These are phyloP conservation scores for Saitozyma sp. DNA, from an alignment of 768 basidiomycete species.

Conservation along the genomic window DNA sequence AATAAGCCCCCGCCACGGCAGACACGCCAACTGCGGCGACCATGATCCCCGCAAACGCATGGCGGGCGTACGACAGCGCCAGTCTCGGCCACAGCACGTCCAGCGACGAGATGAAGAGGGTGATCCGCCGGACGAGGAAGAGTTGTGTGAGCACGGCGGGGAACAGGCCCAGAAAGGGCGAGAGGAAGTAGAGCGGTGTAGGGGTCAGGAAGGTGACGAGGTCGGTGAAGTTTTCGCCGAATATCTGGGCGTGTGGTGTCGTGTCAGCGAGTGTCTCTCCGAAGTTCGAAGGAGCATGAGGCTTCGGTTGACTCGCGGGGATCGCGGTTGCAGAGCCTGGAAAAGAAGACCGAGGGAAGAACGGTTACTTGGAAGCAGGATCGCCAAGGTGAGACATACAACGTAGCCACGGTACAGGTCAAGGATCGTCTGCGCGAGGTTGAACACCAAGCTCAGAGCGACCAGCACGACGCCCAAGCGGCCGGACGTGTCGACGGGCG, in stretches of 20 bases:
- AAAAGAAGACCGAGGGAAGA: too few species aligned
- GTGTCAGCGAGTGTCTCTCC: not conserved
- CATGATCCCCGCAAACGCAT: slow-evolving; percentile 14
- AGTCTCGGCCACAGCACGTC: slow-evolving; percentile 27
- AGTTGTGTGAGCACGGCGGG: slow-evolving; percentile 32
- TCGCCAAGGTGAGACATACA: slow-evolving; percentile 9
- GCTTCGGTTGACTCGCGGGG: not conserved
- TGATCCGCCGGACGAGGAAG: slow-evolving; percentile 30
- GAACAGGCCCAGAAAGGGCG: slow-evolving; percentile 34
- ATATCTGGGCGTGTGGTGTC: slow-evolving; percentile 21
- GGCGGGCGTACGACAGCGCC: slow-evolving; percentile 10
- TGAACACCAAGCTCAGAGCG: slow-evolving; percentile 13
- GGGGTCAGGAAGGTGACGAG: slow-evolving; percentile 17
- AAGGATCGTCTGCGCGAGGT: slow-evolving; percentile 22
- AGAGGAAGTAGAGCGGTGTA: slow-evolving; percentile 26
- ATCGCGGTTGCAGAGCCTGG: not conserved
- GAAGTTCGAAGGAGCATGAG: not conserved
- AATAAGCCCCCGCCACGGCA: not conserved
- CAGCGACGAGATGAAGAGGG: slow-evolving; percentile 31
- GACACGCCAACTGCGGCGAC: slow-evolving; percentile 6
- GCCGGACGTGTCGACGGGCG: slow-evolving; percentile 10
- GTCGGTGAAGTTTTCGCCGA: slow-evolving; percentile 28
- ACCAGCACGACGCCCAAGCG: slow-evolving; percentile 24
- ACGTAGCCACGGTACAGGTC: slow-evolving; percentile 30
- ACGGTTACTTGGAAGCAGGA: too few species aligned